Conservation (phyloP, 345 rosid species). For the Turritis glabra region DNA sequence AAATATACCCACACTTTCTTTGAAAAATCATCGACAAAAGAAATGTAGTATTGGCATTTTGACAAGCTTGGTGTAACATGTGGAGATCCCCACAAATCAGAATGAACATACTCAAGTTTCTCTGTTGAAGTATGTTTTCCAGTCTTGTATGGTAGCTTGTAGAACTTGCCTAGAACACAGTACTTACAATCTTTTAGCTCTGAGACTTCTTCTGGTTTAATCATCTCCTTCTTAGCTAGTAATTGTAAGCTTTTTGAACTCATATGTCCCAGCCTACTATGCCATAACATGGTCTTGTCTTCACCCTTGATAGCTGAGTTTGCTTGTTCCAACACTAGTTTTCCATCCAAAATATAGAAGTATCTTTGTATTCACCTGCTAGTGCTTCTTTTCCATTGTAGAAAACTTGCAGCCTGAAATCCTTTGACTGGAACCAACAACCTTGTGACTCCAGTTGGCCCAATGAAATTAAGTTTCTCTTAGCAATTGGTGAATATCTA, state of each 20-base stretch:
- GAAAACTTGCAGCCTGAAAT: background rate
- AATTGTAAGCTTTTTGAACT: no score
- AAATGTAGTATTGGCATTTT: background rate
- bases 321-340: no score
- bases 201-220: background rate
- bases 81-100: background rate
- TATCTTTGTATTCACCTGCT: background rate
- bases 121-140: background rate
- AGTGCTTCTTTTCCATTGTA: background rate
- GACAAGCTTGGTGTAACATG: background rate
- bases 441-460: background rate
- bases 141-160: background rate
- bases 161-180: background rate
- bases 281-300: no score
- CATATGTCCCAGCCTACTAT: no score
- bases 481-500: background rate
- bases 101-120: background rate
- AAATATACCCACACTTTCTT: background rate
- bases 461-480: background rate
- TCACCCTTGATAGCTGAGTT: no score
- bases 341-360: no score
- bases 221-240: no score
- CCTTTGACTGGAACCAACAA: background rate
- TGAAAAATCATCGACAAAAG: background rate
- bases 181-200: no score